Evolutionary conservation across 192 early-diverging fungal genomes (phyloP), one percentile per base, ranked within the genome.

Genomic region (Coemansia sp.): DNA sequence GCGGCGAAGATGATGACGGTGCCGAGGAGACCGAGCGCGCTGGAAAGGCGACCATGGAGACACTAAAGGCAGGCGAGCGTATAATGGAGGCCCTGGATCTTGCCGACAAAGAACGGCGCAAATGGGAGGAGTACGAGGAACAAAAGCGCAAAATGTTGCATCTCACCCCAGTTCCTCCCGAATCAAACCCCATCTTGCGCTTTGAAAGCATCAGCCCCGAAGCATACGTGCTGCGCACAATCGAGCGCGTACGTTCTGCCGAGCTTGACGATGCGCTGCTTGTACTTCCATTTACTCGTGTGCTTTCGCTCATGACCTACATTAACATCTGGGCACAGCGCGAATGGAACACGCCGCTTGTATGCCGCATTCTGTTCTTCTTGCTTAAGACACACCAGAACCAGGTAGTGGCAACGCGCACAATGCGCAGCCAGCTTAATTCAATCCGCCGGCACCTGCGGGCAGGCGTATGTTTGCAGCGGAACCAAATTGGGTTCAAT

Each of bases 31-130:
- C 85, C 28, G 87, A 86, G 25, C 85, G 86, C n/a, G 92, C 95
- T 2, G 91, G 92, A 12, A 92, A 89, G 68, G 86, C 92, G 58
- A 99, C 95, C 5, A 86, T 90, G 77, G 95, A 95, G 73, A 94
- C 95, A n/a, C 86, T 99, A 34, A 95, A 97, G 67, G 91, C 97
- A 13, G 95, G 95, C 66, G 97, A 99, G 72, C 84, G 88, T 33
- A 90, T 99, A 39, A 88, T 95, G 67, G 95, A 95, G 66, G 94
- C 97, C 8, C 80, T 99, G 49, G 91, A 95, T 40, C 76, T 97
- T 31, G 95, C 89, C 60, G 92, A 94, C 64, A 87, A 91, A 61
- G 94, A 97, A 64, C 86, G 85, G 33, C 65, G 79, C 52, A 88
- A 86, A 23, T 85, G 88, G 87, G 78, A 82, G 37, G 87, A 77